Base-by-base conservation (phyloP, 257 asterid genomes). In the Verbena officinalis region DNA sequence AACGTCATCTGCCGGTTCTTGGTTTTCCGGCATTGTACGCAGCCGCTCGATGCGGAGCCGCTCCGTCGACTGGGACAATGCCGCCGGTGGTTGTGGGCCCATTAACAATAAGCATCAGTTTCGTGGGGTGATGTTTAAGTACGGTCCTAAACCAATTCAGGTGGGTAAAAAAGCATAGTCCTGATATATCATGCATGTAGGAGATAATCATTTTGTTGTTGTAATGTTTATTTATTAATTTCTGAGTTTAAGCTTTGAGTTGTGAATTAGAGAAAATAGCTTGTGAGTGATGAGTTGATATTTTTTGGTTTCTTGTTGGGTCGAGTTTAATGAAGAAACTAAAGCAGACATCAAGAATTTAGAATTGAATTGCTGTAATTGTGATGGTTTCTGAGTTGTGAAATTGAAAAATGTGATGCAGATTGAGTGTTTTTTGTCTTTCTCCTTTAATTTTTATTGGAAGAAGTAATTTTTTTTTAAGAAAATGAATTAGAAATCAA, bases 1-100 rank as follows among this genome's bases (percentile, higher is more conserved):
- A n/a, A n/a, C n/a, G 50, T 12, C 48, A n/a, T 42, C 48, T 1
- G 50, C 68, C 71, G 42, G 53, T 64, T 81, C 91, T 67, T 85
- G 93, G 89, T 73, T 85, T 44, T 80, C 89, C 76, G 74, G 82
- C 75, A 78, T 85, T 55, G 83, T 85, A 23, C 89, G 85, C 17
- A 76, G 83, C 78, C 89, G 85, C 62, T 69, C 83, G 64, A 67
- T 72, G 77, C 16, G 75, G 8, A 78, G 71, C 34, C 73, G 55
- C 46, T 67, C 73, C 22, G 22, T 64, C 43, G 9, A 55, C 50
- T 14, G 15, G 23, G 50, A 23, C 21, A 72, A 53, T 17, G 77
- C 53, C n/a, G 81, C 67, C 9, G 62, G 19, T 38, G 71, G 75
- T 0, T 14, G 4, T n/a, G 50, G 50, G 9, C 88, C 88, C 20